Evolutionary conservation across 768 basidiomycete genomes (phyloP).

Genomic region (Termitomyces sp.): DNA sequence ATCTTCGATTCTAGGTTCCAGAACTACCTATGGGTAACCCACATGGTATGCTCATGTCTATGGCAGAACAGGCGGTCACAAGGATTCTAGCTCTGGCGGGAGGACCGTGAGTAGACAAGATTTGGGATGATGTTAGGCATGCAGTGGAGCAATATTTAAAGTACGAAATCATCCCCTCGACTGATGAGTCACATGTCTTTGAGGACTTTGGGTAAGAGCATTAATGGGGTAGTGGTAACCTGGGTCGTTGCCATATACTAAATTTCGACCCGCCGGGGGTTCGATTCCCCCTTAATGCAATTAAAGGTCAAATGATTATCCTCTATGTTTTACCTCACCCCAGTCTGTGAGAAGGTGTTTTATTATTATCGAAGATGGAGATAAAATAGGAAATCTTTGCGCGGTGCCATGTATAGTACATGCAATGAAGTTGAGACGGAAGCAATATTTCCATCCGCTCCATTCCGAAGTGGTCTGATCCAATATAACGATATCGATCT

Average conservation of each 20-base stretch:
- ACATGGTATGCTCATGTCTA: slow-evolving; percentile 49
- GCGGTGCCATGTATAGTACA: no score
- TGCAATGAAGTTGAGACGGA: no score
- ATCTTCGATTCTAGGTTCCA: slow-evolving; percentile 29
- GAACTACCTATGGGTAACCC: slow-evolving; percentile 55
- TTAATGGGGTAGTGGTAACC: slow-evolving; percentile 3
- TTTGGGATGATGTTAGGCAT: no score
- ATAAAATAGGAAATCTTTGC: no score
- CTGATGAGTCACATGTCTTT: no score
- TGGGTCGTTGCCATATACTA: neutral
- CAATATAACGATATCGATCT: neutral
- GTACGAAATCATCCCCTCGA: no score
- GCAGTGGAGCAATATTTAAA: no score
- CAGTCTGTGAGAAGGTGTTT: no score
- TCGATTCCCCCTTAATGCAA: slow-evolving; percentile 82
- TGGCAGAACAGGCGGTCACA: slow-evolving; percentile 51
- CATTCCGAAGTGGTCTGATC: slow-evolving; percentile 3
- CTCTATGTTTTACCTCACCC: no score
- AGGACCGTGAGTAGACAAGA: slow-evolving; percentile 30
- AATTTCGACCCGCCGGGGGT: slow-evolving; percentile 76
- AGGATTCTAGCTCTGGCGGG: slow-evolving; percentile 50
- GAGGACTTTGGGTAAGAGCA: no score
- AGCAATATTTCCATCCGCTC: neutral
- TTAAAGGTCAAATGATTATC: no score
- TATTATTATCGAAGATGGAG: no score